Base-by-base conservation (phyloP, 495 filamentous ascomycete species). In the Penicillium alfredii region DNA sequence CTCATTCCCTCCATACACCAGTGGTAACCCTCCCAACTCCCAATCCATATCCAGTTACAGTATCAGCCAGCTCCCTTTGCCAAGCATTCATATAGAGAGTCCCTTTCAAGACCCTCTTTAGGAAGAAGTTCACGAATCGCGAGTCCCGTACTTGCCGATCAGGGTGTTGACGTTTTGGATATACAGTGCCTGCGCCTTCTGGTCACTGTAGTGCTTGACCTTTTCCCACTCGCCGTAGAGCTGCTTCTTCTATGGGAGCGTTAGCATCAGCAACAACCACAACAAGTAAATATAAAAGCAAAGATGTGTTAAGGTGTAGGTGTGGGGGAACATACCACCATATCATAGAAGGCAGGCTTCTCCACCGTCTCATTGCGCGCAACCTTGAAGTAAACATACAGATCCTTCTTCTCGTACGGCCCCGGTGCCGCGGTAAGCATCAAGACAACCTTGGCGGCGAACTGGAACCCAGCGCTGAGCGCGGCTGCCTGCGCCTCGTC, bases 151-250 rank as follows among this genome's bases (percentile, higher is more conserved):
- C 51, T 72, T 77, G 41, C 49, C 56, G 71, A 89, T 87, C 57
- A 89, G 56, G 44, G 52, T 53, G 60, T 83, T 77, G 40, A 89
- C 78, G 42, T 80, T 56, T 58, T 72, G 58, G 47, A 92, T 80
- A 60, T 95, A 95, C 42, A 75, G 66, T 55, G 74, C 74, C 77
- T 90, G 78, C 6, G 86, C 84, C 37, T 81, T 58, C 43, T 75
- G 66, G 25, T 69, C 38, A 30, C 66, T 74, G 33, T 80, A 58
- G 32, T 71, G 72, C 33, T 80, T 74, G 39, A 78, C 40, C 39
- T 75, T 71, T 60, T 81, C 56, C 86, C 86, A 95, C 12, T 79
- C 80, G 21, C 71, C 71, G 67, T 77, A 73, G 72, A 90, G 92
- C 44, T 78, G 78, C 66, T 88, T 90, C 61, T 64, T 77, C 86